These are phyloP conservation scores for Solanum etuberosum DNA, from an alignment of 257 asterid genomes.

Conservation along the genomic window DNA sequence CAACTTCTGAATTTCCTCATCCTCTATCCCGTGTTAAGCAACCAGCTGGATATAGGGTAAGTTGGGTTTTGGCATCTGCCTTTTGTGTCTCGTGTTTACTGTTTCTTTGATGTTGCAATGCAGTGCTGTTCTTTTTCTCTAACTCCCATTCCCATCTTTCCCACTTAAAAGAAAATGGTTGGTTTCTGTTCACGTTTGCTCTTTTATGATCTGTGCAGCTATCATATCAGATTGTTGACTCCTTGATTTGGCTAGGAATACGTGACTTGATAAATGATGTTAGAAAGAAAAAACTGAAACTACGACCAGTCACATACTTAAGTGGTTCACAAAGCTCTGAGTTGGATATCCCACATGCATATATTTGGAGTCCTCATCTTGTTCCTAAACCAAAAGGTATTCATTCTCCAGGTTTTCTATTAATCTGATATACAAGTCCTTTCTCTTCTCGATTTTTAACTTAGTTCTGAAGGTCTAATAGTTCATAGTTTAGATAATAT, in stretches of 20 bases:
- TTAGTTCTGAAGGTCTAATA: background rate
- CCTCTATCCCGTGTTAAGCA: slow-evolving; percentile 92
- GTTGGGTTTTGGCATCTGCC: slow-evolving; percentile 15
- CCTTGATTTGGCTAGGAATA: slow-evolving; percentile 81
- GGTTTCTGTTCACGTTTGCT: slow-evolving; percentile 1
- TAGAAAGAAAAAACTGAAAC: slow-evolving; percentile 64
- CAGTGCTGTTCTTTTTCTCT: background rate
- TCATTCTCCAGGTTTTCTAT: slow-evolving; percentile 1
- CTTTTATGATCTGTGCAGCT: slow-evolving; percentile 42
- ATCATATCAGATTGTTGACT: slow-evolving; percentile 82
- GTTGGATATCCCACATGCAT: slow-evolving; percentile 53
- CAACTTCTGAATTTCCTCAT: slow-evolving; percentile 87
- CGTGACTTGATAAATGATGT: slow-evolving; percentile 85
- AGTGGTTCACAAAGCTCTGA: slow-evolving; percentile 51
- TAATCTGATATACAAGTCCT: background rate
- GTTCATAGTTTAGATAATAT: background rate
- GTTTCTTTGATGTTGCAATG: background rate
- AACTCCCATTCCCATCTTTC: background rate
- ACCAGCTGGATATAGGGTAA: slow-evolving; percentile 65
- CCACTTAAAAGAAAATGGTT: background rate
- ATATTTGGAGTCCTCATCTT: slow-evolving; percentile 96
- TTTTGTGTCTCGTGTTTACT: background rate
- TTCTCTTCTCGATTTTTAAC: background rate
- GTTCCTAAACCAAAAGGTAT: slow-evolving; percentile 93
- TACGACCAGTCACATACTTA: slow-evolving; percentile 77